Evolutionary conservation across 2,329 filamentous ascomycete species (phyloP), one percentile per base, ranked within the genome.

Genomic region (Cytospora paraplurivora): DNA sequence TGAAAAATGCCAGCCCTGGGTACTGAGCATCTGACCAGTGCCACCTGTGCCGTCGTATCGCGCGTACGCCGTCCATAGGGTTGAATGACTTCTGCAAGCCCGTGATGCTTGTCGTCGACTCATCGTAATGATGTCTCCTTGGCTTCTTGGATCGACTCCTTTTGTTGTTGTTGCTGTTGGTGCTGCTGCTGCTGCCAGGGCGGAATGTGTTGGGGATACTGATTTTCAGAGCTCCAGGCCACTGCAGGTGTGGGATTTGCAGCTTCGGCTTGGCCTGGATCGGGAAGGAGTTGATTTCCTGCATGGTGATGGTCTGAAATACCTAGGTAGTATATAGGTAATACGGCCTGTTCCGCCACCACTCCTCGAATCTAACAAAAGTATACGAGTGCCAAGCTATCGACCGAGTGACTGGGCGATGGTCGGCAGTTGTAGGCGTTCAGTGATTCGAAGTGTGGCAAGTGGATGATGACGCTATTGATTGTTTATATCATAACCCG

Each of bases 11-110:
- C 34, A 96, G 78, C 63, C 94, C 80, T 57, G 92, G 76, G 76
- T 97, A 96, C 78, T 97, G 93, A 49, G 90, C 84, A 76, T 98
- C 94, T 74, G 93, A 90, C 58, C 88, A 80, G 58, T 85, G 89
- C 91, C 92, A 97, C 68, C 86, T 86, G 74, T 95, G 92, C 65
- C 85, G 85, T 70, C 89, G 88, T 67, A 97, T 81, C 44, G 89
- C 85, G 66, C 86, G 85, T 66, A 97, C 77, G 13, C 92, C 93
- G 72, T 96, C 89, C 71, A 85, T 81, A 6, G 92, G 88, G 69
- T 90, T 93, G 76, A 93, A 91, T 1, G 93, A 97, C 17, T 88
- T 93, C 76, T 96, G 85, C 62, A 97, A 81, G 35, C 83, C 83
- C 57, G 92, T 85, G 72, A 97, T 89, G 89, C 57, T 91, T 75